phyloP scores from a whole-genome alignment of 2,329 filamentous ascomycete species.

The Fusarium chuoi region DNA sequence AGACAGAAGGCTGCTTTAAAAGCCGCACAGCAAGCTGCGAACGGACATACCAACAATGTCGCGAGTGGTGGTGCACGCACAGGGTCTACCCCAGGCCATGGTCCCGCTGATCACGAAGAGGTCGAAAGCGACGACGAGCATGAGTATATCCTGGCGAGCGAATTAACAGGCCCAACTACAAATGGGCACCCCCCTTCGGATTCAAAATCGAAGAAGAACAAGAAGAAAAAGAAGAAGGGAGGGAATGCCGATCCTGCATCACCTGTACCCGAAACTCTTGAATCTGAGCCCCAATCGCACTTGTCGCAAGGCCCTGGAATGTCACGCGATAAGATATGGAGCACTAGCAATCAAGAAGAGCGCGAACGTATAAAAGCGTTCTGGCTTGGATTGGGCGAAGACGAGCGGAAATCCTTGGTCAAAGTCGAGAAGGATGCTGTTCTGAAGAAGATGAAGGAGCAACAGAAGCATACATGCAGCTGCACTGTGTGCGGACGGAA shows the following conservation, averaged over 20 bases:
- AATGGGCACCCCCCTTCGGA: conserved; percentile 47
- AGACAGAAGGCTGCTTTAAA: conserved; percentile 85
- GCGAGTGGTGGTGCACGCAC: conserved; percentile 30
- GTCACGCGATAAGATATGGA: conserved; percentile 92
- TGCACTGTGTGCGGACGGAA: conserved; percentile 98
- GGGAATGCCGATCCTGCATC: conserved; percentile 36
- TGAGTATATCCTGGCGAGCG: conserved; percentile 52
- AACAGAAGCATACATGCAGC: conserved; percentile 98
- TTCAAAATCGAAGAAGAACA: conserved; percentile 67
- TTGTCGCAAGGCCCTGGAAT: conserved; percentile 55
- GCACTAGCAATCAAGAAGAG: conserved; percentile 92
- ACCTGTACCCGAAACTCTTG: conserved; percentile 27
- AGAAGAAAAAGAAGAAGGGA: conserved; percentile 75
- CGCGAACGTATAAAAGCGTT: conserved; percentile 98
- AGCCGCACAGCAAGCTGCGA: conserved; percentile 58
- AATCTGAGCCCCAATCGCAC: conserved; percentile 43
- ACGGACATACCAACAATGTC: conserved; percentile 55
- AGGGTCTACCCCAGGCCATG: conserved; percentile 36
- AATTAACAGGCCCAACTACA: conserved; percentile 43
- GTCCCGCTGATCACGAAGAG: conserved; percentile 58
- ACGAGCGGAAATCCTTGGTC: conserved; percentile 92
- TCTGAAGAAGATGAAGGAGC: conserved; percentile 99
- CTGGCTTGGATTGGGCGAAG: conserved; percentile 93
- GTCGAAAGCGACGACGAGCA: conserved; percentile 67
- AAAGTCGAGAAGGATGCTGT: conserved; percentile 99